A percentile compares a stretch with the other conserved stretches of the same genome.
phyloP scores from a whole-genome alignment of 2,329 filamentous ascomycete genomes.

The Apiospora hydei region DNA sequence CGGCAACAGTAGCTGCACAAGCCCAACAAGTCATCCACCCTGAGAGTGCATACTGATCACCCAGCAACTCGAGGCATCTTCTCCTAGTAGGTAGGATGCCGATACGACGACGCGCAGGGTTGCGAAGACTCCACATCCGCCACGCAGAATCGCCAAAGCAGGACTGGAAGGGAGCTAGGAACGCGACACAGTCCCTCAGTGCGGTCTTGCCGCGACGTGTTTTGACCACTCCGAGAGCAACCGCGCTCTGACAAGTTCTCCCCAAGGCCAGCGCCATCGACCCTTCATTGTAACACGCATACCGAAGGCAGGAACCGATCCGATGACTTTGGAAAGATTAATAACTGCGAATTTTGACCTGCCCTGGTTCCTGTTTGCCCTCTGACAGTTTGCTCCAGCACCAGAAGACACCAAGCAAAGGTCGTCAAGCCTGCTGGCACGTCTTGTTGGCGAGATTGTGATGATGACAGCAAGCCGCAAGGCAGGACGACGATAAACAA shows the following conservation, averaged over 20 bases:
- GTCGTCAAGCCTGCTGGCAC: background rate
- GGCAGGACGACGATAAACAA: background rate
- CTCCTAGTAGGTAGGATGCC: no score
- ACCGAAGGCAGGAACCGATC: background rate
- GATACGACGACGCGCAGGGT: no score
- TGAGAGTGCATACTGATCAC: no score
- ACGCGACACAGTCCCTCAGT: background rate
- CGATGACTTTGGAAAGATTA: background rate
- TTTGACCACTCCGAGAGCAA: background rate
- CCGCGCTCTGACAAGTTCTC: background rate
- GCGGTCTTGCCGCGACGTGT: no score
- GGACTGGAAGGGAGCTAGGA: accelerated
- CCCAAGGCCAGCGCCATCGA: background rate
- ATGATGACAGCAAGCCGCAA: background rate
- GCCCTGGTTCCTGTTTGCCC: background rate
- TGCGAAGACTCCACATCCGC: no score
- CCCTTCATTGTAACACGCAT: background rate
- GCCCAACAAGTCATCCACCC: no score
- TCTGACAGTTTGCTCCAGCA: background rate
- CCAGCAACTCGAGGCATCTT: no score
- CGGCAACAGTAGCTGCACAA: no score
- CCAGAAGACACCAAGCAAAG: background rate
- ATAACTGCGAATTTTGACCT: background rate
- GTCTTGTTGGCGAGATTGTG: background rate
- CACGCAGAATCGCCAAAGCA: no score